A percentile compares a stretch with the other conserved stretches of the same genome.
These are phyloP conservation scores for Backusella tuberculispora DNA, from an alignment of 192 early-diverging fungal species.

Conservation along the genomic window DNA sequence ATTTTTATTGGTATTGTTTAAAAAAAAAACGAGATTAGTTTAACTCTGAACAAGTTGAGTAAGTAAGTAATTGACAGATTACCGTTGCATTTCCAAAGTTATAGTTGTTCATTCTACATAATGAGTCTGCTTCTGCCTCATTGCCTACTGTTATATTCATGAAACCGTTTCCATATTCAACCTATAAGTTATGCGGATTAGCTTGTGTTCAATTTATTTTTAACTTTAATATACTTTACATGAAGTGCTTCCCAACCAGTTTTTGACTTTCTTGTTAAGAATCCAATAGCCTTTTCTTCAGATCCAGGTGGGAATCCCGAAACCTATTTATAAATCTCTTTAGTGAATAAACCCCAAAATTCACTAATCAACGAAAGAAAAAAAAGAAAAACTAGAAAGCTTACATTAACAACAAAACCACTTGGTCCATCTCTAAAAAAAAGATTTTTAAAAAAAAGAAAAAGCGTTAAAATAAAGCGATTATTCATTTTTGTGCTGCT, in stretches of 20 bases:
- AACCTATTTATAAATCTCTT: conserved; percentile 11
- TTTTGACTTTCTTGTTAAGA: conserved; percentile 33
- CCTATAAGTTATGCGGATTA: background rate
- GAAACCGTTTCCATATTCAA: background rate
- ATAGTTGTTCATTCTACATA: conserved; percentile 17
- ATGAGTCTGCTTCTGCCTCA: conserved; percentile 11
- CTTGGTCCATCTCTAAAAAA: background rate
- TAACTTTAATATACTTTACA: conserved; percentile 2
- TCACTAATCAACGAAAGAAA: background rate
- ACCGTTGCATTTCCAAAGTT: conserved; percentile 6
- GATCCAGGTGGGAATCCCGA: conserved; percentile 27
- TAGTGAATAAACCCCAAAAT: background rate
- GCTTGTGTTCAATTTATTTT: background rate
- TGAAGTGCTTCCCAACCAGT: conserved; percentile 28
- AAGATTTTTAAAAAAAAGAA: background rate
- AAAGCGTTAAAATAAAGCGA: no score
- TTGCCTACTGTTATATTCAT: conserved; percentile 20
- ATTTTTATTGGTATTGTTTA: background rate
- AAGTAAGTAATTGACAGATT: background rate
- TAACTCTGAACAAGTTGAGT: background rate
- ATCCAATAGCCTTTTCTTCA: conserved; percentile 25
- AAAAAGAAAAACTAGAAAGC: background rate
- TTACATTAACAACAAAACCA: conserved; percentile 21
- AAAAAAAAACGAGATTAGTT: background rate
- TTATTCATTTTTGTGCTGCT: background rate